Percentiles rank a stretch among this genome's conserved stretches.
These are phyloP conservation scores for Pseudogymnoascus sp. DNA, from an alignment of 2,329 filamentous ascomycete species.

Conservation along the genomic window DNA sequence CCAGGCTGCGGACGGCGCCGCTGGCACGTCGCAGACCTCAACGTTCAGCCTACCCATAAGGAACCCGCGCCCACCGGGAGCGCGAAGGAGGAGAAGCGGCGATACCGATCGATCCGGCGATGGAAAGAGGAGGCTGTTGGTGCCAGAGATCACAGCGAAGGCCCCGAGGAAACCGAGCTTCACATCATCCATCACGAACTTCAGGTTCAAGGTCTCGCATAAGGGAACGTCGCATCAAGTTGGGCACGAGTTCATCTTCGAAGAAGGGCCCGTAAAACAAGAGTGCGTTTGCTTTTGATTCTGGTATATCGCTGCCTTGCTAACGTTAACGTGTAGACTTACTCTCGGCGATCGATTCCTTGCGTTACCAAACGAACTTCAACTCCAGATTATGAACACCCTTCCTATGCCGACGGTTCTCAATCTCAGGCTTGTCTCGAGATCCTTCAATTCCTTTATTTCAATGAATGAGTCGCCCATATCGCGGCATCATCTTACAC, in stretches of 20 bases:
- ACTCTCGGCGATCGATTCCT: conserved; percentile 50
- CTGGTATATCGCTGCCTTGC: background rate
- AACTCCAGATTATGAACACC: conserved; percentile 52
- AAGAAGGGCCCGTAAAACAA: conserved; percentile 18
- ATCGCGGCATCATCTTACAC: conserved; percentile 50
- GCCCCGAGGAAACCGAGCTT: conserved; percentile 27
- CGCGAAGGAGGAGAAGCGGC: conserved; percentile 8
- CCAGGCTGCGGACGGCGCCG: conserved; percentile 9
- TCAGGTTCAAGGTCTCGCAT: conserved; percentile 22
- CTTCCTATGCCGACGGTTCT: conserved; percentile 53
- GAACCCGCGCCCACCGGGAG: conserved; percentile 17
- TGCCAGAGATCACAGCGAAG: conserved; percentile 25
- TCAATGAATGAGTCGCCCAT: conserved; percentile 53
- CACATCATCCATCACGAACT: conserved; percentile 24
- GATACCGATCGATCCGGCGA: conserved; percentile 19
- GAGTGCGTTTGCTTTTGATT: conserved; percentile 17
- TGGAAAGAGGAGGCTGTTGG: conserved; percentile 27
- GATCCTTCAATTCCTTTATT: conserved; percentile 50
- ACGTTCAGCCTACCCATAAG: conserved; percentile 26
- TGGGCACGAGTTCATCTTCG: conserved; percentile 22
- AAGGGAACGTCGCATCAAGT: conserved; percentile 6
- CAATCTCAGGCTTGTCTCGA: conserved; percentile 49
- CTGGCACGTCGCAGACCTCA: conserved; percentile 13
- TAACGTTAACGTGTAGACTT: conserved; percentile 19
- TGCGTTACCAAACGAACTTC: conserved; percentile 50